Conservation (phyloP, 106 monocot genomes). For the Dendrobium nobile region DNA sequence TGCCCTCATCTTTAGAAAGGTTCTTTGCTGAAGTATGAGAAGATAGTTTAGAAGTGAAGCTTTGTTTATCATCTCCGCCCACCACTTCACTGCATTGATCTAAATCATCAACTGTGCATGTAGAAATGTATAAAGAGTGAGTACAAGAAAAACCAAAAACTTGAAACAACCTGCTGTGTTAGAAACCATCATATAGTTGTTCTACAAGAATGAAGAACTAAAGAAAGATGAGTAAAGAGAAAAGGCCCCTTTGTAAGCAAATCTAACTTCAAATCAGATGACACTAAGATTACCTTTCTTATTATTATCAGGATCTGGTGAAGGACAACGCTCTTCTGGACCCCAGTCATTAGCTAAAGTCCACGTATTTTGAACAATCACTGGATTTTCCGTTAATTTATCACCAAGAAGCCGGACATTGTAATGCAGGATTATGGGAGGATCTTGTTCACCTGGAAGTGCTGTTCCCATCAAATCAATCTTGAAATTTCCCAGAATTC, state of each 20-base stretch:
- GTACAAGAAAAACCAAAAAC: background rate
- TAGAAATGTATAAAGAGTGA: slow-evolving; percentile 9
- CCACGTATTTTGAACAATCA: slow-evolving; percentile 98
- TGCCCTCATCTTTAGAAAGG: slow-evolving; percentile 3
- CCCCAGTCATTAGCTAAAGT: slow-evolving; percentile 82
- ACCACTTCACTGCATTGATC: slow-evolving; percentile 59
- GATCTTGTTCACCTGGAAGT: slow-evolving; percentile 82
- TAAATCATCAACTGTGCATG: slow-evolving; percentile 70
- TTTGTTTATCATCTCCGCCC: slow-evolving; percentile 40
- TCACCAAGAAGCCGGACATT: slow-evolving; percentile 91
- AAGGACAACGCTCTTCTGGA: slow-evolving; percentile 81
- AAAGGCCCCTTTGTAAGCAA: background rate
- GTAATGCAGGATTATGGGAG: slow-evolving; percentile 81
- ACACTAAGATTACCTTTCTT: slow-evolving; percentile 45
- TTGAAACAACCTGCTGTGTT: background rate
- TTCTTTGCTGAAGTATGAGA: slow-evolving; percentile 28
- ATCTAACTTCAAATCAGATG: slow-evolving; percentile 2
- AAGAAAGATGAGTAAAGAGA: background rate
- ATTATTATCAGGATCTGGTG: slow-evolving; percentile 30
- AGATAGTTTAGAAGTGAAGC: slow-evolving; percentile 12
- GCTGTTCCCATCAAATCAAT: slow-evolving; percentile 73
- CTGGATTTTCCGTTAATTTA: slow-evolving; percentile 83
- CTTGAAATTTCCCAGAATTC: slow-evolving; percentile 70
- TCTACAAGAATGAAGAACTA: background rate
- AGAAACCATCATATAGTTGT: background rate